Percentiles rank a stretch among this genome's conserved stretches.
These are phyloP conservation scores for Eimeria acervulina DNA, from an alignment of 169 alveolate genomes.

Conservation along the genomic window DNA sequence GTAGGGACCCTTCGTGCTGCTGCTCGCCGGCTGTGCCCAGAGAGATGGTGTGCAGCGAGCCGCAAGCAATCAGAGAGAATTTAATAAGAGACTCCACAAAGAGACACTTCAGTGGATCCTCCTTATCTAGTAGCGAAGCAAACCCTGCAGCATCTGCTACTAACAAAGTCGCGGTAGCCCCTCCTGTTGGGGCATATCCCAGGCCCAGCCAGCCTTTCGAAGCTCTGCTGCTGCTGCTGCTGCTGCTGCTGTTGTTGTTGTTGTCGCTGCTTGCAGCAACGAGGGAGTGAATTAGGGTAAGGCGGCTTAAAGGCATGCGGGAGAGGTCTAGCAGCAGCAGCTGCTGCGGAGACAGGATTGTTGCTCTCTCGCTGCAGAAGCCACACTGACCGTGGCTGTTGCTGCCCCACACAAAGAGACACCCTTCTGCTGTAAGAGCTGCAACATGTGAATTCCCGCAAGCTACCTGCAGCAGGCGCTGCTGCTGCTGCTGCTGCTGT, in stretches of 20 bases:
- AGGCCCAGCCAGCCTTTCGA: not conserved
- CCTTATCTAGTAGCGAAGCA: not conserved
- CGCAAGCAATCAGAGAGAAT: constrained; percentile 77
- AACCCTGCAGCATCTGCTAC: constrained; percentile 42
- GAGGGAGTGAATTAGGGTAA: constrained; percentile 30
- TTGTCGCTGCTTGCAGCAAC: constrained; percentile 28
- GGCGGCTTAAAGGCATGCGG: constrained; percentile 27
- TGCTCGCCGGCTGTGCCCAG: not conserved
- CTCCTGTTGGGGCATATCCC: constrained; percentile 15
- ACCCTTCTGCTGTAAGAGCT: constrained; percentile 66
- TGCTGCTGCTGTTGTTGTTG: not conserved
- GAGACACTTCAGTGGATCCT: not conserved
- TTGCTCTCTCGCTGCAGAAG: not conserved
- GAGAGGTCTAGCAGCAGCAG: constrained; percentile 59
- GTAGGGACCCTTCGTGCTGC: not conserved
- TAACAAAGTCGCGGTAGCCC: not conserved
- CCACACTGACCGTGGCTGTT: constrained; percentile 78
- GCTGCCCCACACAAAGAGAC: constrained; percentile 82
- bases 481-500: constrained; percentile 52
- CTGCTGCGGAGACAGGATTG: constrained; percentile 36
- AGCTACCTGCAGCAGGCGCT: constrained; percentile 61
- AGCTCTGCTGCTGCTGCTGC: not conserved
- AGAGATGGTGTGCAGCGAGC: constrained; percentile 67
- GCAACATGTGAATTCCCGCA: constrained; percentile 80
- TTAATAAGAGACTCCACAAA: not conserved